Evolutionary conservation across 805 yeast species (phyloP), one percentile per base, ranked within the genome.

Genomic region (Candida ipomoeae): DNA sequence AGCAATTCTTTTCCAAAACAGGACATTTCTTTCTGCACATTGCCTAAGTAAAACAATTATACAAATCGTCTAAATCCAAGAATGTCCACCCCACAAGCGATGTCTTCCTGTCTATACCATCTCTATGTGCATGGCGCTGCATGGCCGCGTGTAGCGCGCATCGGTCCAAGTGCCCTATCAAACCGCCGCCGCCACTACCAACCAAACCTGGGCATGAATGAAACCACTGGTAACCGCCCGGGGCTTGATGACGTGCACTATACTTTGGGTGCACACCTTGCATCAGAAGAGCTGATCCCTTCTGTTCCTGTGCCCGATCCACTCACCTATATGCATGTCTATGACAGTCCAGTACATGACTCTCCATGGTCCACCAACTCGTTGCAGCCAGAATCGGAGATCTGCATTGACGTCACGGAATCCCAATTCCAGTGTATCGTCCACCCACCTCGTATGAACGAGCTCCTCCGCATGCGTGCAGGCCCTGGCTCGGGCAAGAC

Each of bases 401-500:
- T 18, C 20, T n/a, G 8, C 37, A 23, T 50, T 35, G 61, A 14
- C 6, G 51, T 18, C 65, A 80, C 85, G 0, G 64, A 63, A 2
- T 62, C 78, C 0, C 89, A 84, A 60, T 51, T 58, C 42, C 60
- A 62, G 14, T 79, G 81, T 5, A 77, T 83, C 8, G 59, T 64
- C 1, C 64, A 65, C 49, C 79, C 82, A 1, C 62, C 69, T 5
- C 60, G 52, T 5, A 68, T 71, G 6, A 62, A 68, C 15, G 65
- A 72, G 6, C 65, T 83, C 0, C 62, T 85, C 5, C 71, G 79
- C 35, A 71, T 85, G 1, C 68, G 74, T 7, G 87, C 90, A 0
- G 89, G 89, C 0, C 89, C 91, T 0, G 90, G 91, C 3, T 78
- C 87, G 7, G 91, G 92, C 2, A 85, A 85, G 59, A 84, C 90